These are phyloP conservation scores for Circinella umbellata DNA, from an alignment of 371 early-diverging fungal genomes.

Conservation along the genomic window DNA sequence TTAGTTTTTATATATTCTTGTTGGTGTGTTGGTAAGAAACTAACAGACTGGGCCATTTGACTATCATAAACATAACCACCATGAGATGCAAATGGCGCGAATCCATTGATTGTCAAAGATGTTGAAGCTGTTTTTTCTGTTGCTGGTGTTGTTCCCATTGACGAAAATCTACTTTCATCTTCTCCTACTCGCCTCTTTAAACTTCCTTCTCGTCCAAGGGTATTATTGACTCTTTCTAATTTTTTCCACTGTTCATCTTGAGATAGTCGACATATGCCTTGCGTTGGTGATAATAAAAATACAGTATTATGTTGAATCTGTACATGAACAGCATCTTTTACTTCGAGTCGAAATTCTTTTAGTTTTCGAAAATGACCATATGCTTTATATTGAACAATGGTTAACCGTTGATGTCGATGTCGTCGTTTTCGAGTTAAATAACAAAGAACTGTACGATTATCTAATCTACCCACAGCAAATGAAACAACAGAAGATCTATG, in stretches of 20 bases:
- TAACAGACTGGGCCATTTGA: conserved; percentile 12
- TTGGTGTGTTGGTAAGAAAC: conserved; percentile 5
- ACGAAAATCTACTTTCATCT: too few relatives aligned
- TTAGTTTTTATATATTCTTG: neutral
- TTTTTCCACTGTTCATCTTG: conserved; percentile 1
- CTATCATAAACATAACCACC: conserved; percentile 9
- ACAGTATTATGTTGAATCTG: conserved; percentile 19
- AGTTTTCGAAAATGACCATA: conserved; percentile 7
- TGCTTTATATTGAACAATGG: conserved; percentile 5
- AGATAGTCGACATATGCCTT: conserved; percentile 12
- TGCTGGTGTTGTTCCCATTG: neutral
- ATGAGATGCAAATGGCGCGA: conserved; percentile 19
- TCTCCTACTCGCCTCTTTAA: too few relatives aligned
- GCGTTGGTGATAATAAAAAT: conserved; percentile 14
- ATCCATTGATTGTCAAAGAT: conserved; percentile 3
- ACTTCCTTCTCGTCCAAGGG: too few relatives aligned
- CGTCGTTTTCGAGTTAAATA: conserved; percentile 16
- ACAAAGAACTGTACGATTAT: conserved; percentile 1
- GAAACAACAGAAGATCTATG: conserved; percentile 13
- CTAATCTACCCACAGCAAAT: conserved; percentile 13
- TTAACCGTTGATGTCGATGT: neutral
- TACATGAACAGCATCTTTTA: conserved; percentile 11
- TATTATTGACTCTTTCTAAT: neutral
- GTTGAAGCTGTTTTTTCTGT: neutral
- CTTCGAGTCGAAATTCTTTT: conserved; percentile 16